Evolutionary conservation across 2,329 filamentous ascomycete species (phyloP).

Genomic region (Monosporascus cannonballus): DNA sequence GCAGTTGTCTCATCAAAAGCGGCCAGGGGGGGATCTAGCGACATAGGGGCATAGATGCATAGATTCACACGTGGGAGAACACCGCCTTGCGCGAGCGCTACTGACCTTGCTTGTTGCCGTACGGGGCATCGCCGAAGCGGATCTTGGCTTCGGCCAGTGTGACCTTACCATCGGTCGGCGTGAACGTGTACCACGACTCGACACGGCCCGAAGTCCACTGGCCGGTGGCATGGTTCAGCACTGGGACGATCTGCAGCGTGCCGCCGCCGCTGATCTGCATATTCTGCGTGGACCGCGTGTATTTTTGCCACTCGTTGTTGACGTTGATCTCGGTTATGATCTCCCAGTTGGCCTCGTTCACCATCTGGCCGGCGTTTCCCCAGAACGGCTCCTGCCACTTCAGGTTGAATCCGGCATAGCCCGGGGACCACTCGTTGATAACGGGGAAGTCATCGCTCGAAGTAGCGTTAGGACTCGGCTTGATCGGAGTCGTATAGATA

Average conservation of each 20-base stretch:
- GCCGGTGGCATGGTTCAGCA: conserved; percentile 28
- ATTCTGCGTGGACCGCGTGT: conserved; percentile 37
- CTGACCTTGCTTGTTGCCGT: conserved; percentile 32
- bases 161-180: conserved; percentile 31
- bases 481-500: too few species aligned
- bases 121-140: conserved; percentile 35
- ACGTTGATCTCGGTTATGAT: conserved; percentile 36
- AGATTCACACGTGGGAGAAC: too few species aligned
- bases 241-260: conserved; percentile 46
- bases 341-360: conserved; percentile 38
- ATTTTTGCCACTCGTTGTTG: conserved; percentile 45
- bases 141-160: conserved; percentile 40
- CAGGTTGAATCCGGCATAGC: conserved; percentile 33
- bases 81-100: neutral
- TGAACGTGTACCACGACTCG: conserved; percentile 41
- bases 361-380: conserved; percentile 31
- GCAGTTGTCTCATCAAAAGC: neutral
- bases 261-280: conserved; percentile 44
- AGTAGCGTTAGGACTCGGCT: too few species aligned
- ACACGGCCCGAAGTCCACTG: conserved; percentile 45
- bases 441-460: conserved; percentile 6
- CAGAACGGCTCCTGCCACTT: conserved; percentile 41
- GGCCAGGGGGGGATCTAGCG: neutral
- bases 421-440: conserved; percentile 24
- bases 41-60: too few species aligned